Evolutionary conservation across 2,329 filamentous ascomycete species (phyloP), one percentile per base, ranked within the genome.

Genomic region (Dothiorella sarmentorum): DNA sequence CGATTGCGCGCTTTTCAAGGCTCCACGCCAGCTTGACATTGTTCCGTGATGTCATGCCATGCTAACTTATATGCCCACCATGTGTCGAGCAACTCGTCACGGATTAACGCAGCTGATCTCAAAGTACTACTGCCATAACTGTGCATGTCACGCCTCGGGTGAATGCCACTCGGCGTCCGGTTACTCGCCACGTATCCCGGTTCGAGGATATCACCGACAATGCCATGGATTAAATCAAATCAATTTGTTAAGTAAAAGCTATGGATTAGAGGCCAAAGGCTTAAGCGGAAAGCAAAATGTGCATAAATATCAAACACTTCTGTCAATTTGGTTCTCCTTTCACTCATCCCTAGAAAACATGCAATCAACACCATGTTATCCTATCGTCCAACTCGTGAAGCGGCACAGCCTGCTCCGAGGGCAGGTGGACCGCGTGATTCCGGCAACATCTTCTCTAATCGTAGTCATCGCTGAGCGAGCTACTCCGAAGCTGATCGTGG

Each of bases 251-350:
- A 53, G 35, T 40, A 29, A 53, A 53, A 40, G 22, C 24, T n/a
- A 4, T 15, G 35, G 22, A n/a, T 18, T 7, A 4, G 13, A 22
- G n/a, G 15, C 15, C 35, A 22, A 53, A 40, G n/a, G 33, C 20
- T 29, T n/a, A 15, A 27, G 40, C n/a, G 20, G 49, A 53, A 20
- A 38, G 45, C 15, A 27, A 51, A 3, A 22, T 37, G 49, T 22
- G 22, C 37, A 22, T 11, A 15, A 53, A 17, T 11, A 27, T 11
- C 20, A 40, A 37, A 37, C 33, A 53, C n/a, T 40, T 22, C 43
- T n/a, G 22, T 53, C 49, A 53, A 53, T 53, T 53, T 53, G n/a
- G 47, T 17, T 20, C 49, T 53, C 47, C 47, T 17, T 18, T 40
- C 24, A 20, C 49, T 13, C 33, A 15, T 40, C 7, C 35, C 22